Percentiles rank a stretch among this genome's conserved stretches.
phyloP scores from a whole-genome alignment of 139 green algal species.

The Microglena sp. region DNA sequence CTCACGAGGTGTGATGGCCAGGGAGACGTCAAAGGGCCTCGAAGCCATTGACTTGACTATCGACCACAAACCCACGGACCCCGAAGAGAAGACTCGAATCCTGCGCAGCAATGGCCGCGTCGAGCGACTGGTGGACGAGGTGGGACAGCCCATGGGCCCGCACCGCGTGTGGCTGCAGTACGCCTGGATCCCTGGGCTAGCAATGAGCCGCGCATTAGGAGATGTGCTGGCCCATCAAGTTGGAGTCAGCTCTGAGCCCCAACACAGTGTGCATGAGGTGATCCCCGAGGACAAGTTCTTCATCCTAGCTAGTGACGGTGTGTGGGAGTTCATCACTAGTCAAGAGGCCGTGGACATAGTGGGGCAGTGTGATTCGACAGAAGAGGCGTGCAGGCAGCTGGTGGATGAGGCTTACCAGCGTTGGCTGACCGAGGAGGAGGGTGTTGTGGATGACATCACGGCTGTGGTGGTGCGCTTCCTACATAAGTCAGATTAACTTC shows the following conservation, averaged over 20 bases:
- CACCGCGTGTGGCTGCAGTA: slow-evolving; percentile 71
- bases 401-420: slow-evolving; percentile 62
- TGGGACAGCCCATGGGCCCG: slow-evolving; percentile 67
- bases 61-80: slow-evolving; percentile 72
- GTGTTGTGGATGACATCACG: slow-evolving; percentile 84
- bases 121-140: slow-evolving; percentile 62
- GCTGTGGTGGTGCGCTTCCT: slow-evolving; percentile 44
- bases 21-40: slow-evolving; percentile 10
- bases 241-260: slow-evolving; percentile 67
- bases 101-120: slow-evolving; percentile 60
- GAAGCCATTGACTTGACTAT: slow-evolving; percentile 61
- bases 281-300: slow-evolving; percentile 62
- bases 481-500: background rate
- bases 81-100: slow-evolving; percentile 70
- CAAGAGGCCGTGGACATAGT: slow-evolving; percentile 78
- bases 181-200: slow-evolving; percentile 70
- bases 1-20: slow-evolving; percentile 47
- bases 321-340: slow-evolving; percentile 89
- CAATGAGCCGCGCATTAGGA: slow-evolving; percentile 80
- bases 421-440: slow-evolving; percentile 74
- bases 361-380: slow-evolving; percentile 29
- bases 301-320: slow-evolving; percentile 82
- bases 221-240: slow-evolving; percentile 71
- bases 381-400: slow-evolving; percentile 63
- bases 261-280: slow-evolving; percentile 52